phyloP scores from a whole-genome alignment of 345 rosid genomes.

The Hibiscus tridactylites region DNA sequence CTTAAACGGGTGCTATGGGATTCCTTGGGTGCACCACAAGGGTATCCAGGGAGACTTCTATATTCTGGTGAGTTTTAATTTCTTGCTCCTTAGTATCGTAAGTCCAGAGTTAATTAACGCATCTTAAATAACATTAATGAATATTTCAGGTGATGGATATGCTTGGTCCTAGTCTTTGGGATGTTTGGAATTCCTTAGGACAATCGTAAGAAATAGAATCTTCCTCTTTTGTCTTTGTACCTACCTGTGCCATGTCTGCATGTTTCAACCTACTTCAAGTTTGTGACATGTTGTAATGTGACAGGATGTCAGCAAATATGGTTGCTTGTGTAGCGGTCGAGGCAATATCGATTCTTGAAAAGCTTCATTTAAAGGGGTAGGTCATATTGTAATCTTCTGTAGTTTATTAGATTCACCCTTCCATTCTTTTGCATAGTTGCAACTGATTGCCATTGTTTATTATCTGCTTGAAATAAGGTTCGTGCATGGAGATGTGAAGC shows the following conservation, averaged over 20 bases:
- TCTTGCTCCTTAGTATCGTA: slow-evolving; percentile 4
- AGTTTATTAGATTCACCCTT: not conserved
- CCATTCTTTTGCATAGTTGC: not conserved
- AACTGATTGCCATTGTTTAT: slow-evolving; percentile 13
- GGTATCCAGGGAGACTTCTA: slow-evolving; percentile 96
- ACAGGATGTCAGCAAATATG: slow-evolving; percentile 82
- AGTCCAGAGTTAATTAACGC: not conserved
- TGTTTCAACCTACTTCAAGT: not conserved
- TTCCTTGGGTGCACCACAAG: slow-evolving; percentile 78
- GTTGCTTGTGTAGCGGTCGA: slow-evolving; percentile 90
- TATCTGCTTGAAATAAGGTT: slow-evolving; percentile 40
- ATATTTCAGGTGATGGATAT: slow-evolving; percentile 90
- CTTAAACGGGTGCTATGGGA: slow-evolving; percentile 70
- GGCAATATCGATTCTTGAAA: slow-evolving; percentile 87
- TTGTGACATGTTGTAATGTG: slow-evolving; percentile 14
- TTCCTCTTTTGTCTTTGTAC: not conserved
- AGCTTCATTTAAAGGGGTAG: slow-evolving; percentile 82
- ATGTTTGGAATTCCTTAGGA: slow-evolving; percentile 78
- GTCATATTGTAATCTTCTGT: not conserved
- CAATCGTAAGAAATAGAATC: slow-evolving; percentile 49
- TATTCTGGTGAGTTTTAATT: slow-evolving; percentile 55
- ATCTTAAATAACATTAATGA: slow-evolving; percentile 2
- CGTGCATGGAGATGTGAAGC: slow-evolving; percentile 95
- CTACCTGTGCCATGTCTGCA: not conserved
- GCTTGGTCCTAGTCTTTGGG: slow-evolving; percentile 98